These are phyloP conservation scores for Diversispora eburnea DNA, from an alignment of 192 early-diverging fungal species.

Conservation along the genomic window DNA sequence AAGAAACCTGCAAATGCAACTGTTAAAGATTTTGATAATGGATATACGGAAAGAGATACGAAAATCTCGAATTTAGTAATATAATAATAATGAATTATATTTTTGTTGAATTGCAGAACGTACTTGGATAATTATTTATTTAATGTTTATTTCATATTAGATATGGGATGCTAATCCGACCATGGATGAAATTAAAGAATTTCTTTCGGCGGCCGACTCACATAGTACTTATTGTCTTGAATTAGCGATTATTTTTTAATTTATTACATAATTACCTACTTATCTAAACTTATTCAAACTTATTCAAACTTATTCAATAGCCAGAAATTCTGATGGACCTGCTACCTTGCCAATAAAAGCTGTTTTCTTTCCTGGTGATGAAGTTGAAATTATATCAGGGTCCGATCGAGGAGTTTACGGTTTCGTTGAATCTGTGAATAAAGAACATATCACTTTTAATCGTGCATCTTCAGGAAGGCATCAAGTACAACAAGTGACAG, in stretches of 20 bases:
- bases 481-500: constrained; percentile 40
- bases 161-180: constrained; percentile 76
- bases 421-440: constrained; percentile 68
- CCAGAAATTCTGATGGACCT: not conserved
- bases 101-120: not conserved
- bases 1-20: constrained; percentile 50
- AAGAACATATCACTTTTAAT: constrained; percentile 67
- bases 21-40: constrained; percentile 63
- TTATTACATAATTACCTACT: too few species aligned
- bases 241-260: not conserved
- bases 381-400: constrained; percentile 81
- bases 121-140: not conserved
- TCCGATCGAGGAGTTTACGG: constrained; percentile 77
- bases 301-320: too few species aligned
- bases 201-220: constrained; percentile 55
- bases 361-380: constrained; percentile 74
- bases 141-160: not conserved
- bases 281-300: too few species aligned
- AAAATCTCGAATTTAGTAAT: constrained; percentile 56
- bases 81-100: not conserved
- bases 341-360: constrained; percentile 33
- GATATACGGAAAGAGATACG: constrained; percentile 83
- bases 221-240: not conserved
- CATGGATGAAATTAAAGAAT: constrained; percentile 88
- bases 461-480: constrained; percentile 47